phyloP scores from a whole-genome alignment of 179 eudicot species.

The Nepenthes alata region DNA sequence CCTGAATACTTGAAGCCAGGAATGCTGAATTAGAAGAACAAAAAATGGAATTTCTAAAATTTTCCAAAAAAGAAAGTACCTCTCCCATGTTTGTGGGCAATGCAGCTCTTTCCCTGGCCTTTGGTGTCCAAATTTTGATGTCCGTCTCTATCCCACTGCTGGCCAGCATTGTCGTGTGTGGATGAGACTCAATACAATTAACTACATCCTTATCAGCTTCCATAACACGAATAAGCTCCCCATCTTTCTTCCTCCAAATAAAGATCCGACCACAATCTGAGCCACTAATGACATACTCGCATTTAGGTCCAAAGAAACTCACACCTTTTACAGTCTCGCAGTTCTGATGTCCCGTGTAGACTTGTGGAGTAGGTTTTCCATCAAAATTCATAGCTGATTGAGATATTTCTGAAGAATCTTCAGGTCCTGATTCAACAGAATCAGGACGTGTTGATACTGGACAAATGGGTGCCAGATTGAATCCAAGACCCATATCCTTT shows the following conservation, averaged over 20 bases:
- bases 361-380: conserved; percentile 41
- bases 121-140: conserved; percentile 88
- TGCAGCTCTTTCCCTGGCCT: conserved; percentile 50
- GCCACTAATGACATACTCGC: conserved; percentile 89
- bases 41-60: conserved; percentile 1
- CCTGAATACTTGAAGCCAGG: not conserved
- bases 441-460: conserved; percentile 25
- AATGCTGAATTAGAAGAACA: too few relatives aligned
- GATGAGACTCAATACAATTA: conserved; percentile 88
- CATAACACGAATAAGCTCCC: conserved; percentile 84
- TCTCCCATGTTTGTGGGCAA: conserved; percentile 60
- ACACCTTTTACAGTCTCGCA: conserved; percentile 86
- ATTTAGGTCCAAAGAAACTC: conserved; percentile 77
- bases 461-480: conserved; percentile 18
- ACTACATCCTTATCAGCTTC: conserved; percentile 81
- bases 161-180: conserved; percentile 62
- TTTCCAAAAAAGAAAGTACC: conserved; percentile 27
- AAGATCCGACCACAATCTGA: conserved; percentile 98
- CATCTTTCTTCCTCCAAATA: conserved; percentile 81
- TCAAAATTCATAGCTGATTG: conserved; percentile 25
- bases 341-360: conserved; percentile 76
- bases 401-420: conserved; percentile 20
- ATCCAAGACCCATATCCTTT: conserved; percentile 72
- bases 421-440: conserved; percentile 19
- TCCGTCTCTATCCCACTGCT: conserved; percentile 86